Conservation (phyloP, 2,329 filamentous ascomycete genomes). For the Diaporthe longicolla region DNA sequence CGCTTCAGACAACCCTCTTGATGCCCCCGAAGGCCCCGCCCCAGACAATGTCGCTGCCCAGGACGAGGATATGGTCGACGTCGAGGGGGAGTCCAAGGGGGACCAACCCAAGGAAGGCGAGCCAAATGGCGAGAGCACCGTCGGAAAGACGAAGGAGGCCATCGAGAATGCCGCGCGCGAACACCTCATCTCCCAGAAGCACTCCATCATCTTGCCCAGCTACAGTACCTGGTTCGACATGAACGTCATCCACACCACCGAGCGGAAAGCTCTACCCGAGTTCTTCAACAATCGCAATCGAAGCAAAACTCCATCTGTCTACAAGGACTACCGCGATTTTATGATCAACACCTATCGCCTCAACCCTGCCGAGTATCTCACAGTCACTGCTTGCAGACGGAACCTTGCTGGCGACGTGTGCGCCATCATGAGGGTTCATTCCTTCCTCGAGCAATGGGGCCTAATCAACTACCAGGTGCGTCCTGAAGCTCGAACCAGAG, state of each 20-base stretch:
- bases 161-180: constrained; percentile 90
- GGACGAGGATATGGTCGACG: constrained; percentile 86
- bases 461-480: constrained; percentile 97
- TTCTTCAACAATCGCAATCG: constrained; percentile 99
- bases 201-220: constrained; percentile 95
- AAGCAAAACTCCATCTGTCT: constrained; percentile 96
- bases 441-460: constrained; percentile 98
- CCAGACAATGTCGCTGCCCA: constrained; percentile 74
- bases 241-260: constrained; percentile 90
- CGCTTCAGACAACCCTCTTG: constrained; percentile 73
- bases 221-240: constrained; percentile 99
- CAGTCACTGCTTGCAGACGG: constrained; percentile 93
- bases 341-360: constrained; percentile 99
- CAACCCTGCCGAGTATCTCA: constrained; percentile 96
- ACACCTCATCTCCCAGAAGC: constrained; percentile 92
- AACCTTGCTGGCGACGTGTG: constrained; percentile 98
- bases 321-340: constrained; percentile 99
- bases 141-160: constrained; percentile 79
- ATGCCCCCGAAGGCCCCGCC: constrained; percentile 76
- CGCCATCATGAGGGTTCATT: constrained; percentile 98
- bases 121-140: constrained; percentile 60
- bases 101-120: constrained; percentile 60
- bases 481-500: background rate
- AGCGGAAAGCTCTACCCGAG: constrained; percentile 94
- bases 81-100: constrained; percentile 58